Evolutionary conservation across 495 filamentous ascomycete genomes (phyloP), one percentile per base, ranked within the genome.

Genomic region (Penicillium bialowiezense): DNA sequence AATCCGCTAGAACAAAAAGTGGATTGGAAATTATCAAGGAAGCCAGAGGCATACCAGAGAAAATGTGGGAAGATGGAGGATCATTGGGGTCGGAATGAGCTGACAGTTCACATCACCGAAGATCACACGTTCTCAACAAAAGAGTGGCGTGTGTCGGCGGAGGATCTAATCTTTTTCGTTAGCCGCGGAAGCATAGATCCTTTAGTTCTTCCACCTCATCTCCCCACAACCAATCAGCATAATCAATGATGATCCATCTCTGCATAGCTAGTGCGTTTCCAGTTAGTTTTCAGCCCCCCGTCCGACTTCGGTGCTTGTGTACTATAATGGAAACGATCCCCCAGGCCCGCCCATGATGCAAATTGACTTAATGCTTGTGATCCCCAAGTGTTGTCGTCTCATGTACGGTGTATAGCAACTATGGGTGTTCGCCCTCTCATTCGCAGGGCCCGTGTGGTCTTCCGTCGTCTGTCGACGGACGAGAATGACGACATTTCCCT

Each of bases 381-480:
- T 32, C 12, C 23, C 29, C 29, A 10, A 8, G 12, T 32, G 5
- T 32, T 13, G 12, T 32, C 3, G 3, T 32, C 29, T 10, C 12
- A 32, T 32, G 29, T 32, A 32, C 29, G 29, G 3, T 12, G 29
- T 12, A 32, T 32, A 32, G 29, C 29, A 32, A 32, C 29, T 7
- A 42, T 42, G 40, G 40, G 40, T 32, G 24, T 42, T 19, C 40
- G 26, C 26, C 40, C 26, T 31, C 19, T 42, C n/a, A 19, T 42
- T 14, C 24, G 26, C 9, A 32, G 40, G 17, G 40, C 24, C 40
- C 26, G 40, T 12, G 26, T 24, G 26, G 40, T 31, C 40, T 31
- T 42, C 3, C 24, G 40, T 10, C 40, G 40, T 9, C 17, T 42
- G 24, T 0, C 36, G 18, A 6, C 5, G 8, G 36, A 12, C 18